Evolutionary conservation across 371 early-diverging fungal species (phyloP), one percentile per base, ranked within the genome.

Genomic region (Dinochytrium kinnereticum): DNA sequence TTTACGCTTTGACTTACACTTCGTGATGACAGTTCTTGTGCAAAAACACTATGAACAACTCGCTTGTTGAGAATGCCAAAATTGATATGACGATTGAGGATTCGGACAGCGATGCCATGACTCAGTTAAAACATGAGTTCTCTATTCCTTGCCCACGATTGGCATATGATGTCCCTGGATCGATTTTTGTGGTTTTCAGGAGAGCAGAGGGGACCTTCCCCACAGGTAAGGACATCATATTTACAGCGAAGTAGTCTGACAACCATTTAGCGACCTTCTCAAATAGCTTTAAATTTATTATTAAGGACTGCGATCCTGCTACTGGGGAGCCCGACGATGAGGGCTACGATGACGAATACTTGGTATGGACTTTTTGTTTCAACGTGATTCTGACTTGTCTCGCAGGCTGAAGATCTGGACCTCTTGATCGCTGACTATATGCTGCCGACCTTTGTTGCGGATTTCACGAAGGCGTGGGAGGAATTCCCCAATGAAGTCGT

Each of bases 261-360:
- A 39, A 1, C n/a, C 38, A 39, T 66, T 30, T 24, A 79, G 96
- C 90, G 15, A 85, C 91, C 19, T 98, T 97, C 80, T 86, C 91
- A 21, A 93, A 93, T 81, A 91, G 92, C n/a, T 86, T 99, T 64
- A 92, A 92, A 72, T 97, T 96, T 74, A 82, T 92, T 5, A 91
- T 94, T 59, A 95, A 94, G 85, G 99, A 99, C 76, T 95, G 95
- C 79, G 99, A 98, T 80, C 96, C 98, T 38, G 86, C 89, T 15
- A 83, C 85, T 1, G 84, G 81, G 34, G 96, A 96, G 78, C 90
- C 94, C 3, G 94, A 95, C 73, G 93, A 93, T 38, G 93, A 94
- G 55, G 98, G 98, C 15, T 97, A 93, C 70, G 96, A 96, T 59
- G 98, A 96, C 76, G 97, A 96, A 81, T 97, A 97, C 81, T 87